Base-by-base conservation (phyloP, 495 filamentous ascomycete genomes). In the Xylaria palmicola region DNA sequence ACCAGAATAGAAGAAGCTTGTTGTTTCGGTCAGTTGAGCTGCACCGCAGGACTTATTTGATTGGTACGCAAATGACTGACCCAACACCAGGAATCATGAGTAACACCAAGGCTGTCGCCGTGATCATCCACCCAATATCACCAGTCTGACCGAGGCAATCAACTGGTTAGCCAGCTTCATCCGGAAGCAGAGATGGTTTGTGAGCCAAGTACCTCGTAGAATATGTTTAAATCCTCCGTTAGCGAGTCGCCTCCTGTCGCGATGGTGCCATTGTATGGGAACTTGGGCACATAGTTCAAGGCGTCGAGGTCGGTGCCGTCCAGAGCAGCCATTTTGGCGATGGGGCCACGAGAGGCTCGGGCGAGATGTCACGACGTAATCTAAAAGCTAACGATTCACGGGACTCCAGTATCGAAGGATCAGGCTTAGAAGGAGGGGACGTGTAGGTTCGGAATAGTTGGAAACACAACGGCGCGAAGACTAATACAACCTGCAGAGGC, bases 71-170 rank as follows among this genome's bases (percentile, higher is more conserved):
- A n/a, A 9, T 57, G 59, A 71, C 75, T 64, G 70, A 78, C 69
- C 81, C 94, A 72, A 98, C 92, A 64, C 94, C 94, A 10, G 94
- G 94, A 77, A 98, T 94, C 94, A 98, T 98, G 71, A 98, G 86
- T 66, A 98, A 76, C 57, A 98, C 93, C 17, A 98, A 85, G 15
- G 91, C 93, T 9, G 94, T 90, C 10, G 89, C 85, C 6, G 86
- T 89, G 62, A 98, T 82, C 75, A 97, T 87, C 91, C 91, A 98
- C 22, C 90, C 89, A 59, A 96, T 92, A 77, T 98, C 91, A 62
- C 94, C 94, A 56, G 85, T 79, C 88, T 96, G 40, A 39, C 12
- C 20, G 26, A 36, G 19, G 12, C 34, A 67, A 53, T 53, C 19
- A 9, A 36, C 36, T 51, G 19, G 43, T 36, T 10, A 29, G 56